Base-by-base conservation (phyloP, 2,329 filamentous ascomycete genomes). In the Diaporthe caulivora region DNA sequence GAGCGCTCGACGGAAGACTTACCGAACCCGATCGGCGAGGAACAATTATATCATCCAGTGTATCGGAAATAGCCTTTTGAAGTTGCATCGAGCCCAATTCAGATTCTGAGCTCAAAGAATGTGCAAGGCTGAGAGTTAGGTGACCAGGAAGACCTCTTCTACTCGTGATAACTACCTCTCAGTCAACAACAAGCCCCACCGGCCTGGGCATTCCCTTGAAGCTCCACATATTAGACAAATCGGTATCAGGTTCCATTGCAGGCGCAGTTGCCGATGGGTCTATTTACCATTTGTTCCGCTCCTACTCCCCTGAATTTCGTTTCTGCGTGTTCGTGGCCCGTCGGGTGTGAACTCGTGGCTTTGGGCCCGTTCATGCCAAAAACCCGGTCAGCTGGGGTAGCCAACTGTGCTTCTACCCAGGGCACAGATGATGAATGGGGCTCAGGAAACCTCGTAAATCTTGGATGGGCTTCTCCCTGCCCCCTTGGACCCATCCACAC, bases 251-350 rank as follows among this genome's bases (percentile, higher is more conserved):
- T 67, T 53, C 62, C 44, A 67, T 53, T 67, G 47, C n/a, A 37
- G 62, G 62, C 44, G 44, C n/a, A 26, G 31, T 29, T 47, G n/a
- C 37, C 8, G 47, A 65, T 51, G 62, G 62, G 44, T 29, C 62
- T 34, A n/a, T 65, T 40, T 10, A 47, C 47, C 62, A 40, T 21
- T 53, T 40, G 13, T 49, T 37, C 31, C 31, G 47, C 31, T 53
- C 62, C 47, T 53, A 26, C 47, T 40, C 62, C 62, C 47, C 62
- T 67, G 31, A 67, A 67, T 67, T 15, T 67, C 62, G 62, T 67
- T 53, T 67, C 62, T 67, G 62, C 31, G 31, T 21, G 31, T 40
- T 40, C n/a, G 17, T 11, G 31, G 62, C 62, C 62, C 44, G 62
- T 65, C 62, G 62, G 62, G 5, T 67, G 31, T 53, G 8, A 47